phyloP scores from a whole-genome alignment of 1,284 basidiomycete species.

The Chalciporus piperatoides region DNA sequence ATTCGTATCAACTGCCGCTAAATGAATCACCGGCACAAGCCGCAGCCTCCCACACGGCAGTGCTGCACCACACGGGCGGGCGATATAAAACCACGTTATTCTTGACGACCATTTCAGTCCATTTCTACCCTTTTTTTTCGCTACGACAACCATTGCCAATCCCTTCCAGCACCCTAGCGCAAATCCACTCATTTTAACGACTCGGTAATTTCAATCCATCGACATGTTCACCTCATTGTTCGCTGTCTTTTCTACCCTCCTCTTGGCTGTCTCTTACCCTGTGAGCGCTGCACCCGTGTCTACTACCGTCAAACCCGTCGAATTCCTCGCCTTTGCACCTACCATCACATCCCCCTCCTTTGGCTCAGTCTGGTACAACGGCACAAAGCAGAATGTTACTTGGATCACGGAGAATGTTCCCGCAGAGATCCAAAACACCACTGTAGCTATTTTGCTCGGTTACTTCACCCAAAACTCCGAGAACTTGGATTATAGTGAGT shows the following conservation, averaged over 20 bases:
- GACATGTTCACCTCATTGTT: conserved; percentile 24
- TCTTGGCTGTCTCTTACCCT: conserved; percentile 17
- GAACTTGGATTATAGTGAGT: conserved; percentile 42
- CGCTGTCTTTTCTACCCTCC: conserved; percentile 17
- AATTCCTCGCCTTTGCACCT: conserved; percentile 45
- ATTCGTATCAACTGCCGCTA: background rate
- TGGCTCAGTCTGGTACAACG: conserved; percentile 35
- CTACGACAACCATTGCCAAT: conserved; percentile 4
- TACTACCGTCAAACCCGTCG: conserved; percentile 14
- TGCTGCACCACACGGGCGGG: too few relatives aligned
- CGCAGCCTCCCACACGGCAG: too few relatives aligned
- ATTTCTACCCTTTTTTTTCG: background rate
- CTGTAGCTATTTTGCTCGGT: conserved; percentile 40
- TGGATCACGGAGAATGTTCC: conserved; percentile 43
- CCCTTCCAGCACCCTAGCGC: conserved; percentile 2
- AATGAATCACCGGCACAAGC: too few relatives aligned
- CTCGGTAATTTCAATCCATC: background rate
- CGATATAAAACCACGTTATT: conserved; percentile 17
- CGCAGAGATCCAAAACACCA: conserved; percentile 23
- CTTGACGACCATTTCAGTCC: background rate
- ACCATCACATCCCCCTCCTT: conserved; percentile 39
- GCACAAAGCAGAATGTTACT: conserved; percentile 37
- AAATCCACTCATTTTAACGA: conserved; percentile 24
- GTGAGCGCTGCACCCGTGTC: conserved; percentile 31
- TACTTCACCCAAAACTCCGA: conserved; percentile 30